phyloP scores from a whole-genome alignment of 768 basidiomycete genomes.

The Trametes villosa region DNA sequence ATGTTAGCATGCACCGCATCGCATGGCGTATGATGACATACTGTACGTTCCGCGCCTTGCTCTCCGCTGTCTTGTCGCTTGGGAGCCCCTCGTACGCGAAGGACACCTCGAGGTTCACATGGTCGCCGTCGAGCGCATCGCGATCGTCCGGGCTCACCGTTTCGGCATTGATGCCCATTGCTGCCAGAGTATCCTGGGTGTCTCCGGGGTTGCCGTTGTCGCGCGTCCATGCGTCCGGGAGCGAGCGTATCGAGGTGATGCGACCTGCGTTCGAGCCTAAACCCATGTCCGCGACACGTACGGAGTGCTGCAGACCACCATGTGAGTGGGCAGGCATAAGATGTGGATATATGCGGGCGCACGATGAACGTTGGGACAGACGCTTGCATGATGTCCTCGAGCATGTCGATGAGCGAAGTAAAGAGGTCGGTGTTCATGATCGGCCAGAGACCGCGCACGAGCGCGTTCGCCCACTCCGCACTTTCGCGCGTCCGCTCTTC shows the following conservation, averaged over 20 bases:
- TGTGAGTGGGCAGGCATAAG: constrained; percentile 29
- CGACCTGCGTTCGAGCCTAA: constrained; percentile 71
- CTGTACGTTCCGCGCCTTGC: constrained; percentile 58
- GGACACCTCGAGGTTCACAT: constrained; percentile 71
- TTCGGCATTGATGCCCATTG: constrained; percentile 14
- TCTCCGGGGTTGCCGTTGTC: constrained; percentile 39
- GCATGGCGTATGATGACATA: neutral
- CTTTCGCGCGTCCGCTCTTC: constrained; percentile 39
- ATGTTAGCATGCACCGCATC: too few species aligned
- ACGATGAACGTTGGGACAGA: constrained; percentile 48
- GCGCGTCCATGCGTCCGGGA: constrained; percentile 46
- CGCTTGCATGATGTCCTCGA: constrained; percentile 62
- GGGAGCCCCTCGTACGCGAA: constrained; percentile 67
- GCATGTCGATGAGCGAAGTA: constrained; percentile 59
- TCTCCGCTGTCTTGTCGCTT: constrained; percentile 39
- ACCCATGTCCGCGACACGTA: constrained; percentile 73
- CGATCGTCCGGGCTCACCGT: constrained; percentile 21
- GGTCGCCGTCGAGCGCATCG: constrained; percentile 46
- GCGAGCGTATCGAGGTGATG: constrained; percentile 67
- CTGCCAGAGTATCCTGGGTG: constrained; percentile 3
- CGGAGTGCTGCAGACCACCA: constrained; percentile 44
- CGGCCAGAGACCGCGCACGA: constrained; percentile 70
- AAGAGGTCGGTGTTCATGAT: constrained; percentile 74
- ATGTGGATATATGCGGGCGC: too few species aligned
- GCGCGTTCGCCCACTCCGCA: constrained; percentile 70